Evolutionary conservation across 768 basidiomycete genomes (phyloP).

Genomic region (Phlebiopsis flavidoalba): DNA sequence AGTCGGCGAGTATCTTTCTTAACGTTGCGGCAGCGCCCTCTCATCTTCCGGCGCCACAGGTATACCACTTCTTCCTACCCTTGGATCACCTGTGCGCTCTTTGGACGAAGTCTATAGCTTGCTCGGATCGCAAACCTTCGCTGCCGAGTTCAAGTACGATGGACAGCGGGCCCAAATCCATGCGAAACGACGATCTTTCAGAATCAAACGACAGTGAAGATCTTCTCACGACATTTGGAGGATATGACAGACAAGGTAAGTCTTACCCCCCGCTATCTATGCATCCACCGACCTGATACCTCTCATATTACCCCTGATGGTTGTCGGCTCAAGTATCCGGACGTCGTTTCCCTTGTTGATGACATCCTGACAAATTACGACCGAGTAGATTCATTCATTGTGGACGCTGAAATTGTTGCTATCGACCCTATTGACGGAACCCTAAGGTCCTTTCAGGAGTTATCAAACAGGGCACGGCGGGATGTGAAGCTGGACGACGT

Average conservation of each 20-base stretch:
- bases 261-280: not conserved
- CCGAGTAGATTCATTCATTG: slow-evolving; percentile 56
- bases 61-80: slow-evolving; percentile 78
- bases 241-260: slow-evolving; percentile 85
- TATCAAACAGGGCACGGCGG: slow-evolving; percentile 81
- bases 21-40: not conserved
- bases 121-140: slow-evolving; percentile 60
- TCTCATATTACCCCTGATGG: slow-evolving; percentile 6
- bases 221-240: slow-evolving; percentile 89
- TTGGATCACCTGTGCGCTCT: slow-evolving; percentile 84
- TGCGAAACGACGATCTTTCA: slow-evolving; percentile 31
- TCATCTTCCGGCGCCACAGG: slow-evolving; percentile 33
- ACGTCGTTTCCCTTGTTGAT: slow-evolving; percentile 58
- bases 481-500: slow-evolving; percentile 73
- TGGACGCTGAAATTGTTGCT: slow-evolving; percentile 88
- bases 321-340: slow-evolving; percentile 65
- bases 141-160: slow-evolving; percentile 90
- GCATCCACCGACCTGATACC: slow-evolving; percentile 2
- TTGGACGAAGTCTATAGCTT: slow-evolving; percentile 78
- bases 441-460: slow-evolving; percentile 79
- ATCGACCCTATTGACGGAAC: slow-evolving; percentile 59
- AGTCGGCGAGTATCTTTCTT: slow-evolving; percentile 49
- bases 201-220: slow-evolving; percentile 39
- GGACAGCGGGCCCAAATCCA: slow-evolving; percentile 86
- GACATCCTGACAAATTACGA: slow-evolving; percentile 40